These are phyloP conservation scores for Calonectria hongkongensis DNA, from an alignment of 2,329 filamentous ascomycete genomes.

Conservation along the genomic window DNA sequence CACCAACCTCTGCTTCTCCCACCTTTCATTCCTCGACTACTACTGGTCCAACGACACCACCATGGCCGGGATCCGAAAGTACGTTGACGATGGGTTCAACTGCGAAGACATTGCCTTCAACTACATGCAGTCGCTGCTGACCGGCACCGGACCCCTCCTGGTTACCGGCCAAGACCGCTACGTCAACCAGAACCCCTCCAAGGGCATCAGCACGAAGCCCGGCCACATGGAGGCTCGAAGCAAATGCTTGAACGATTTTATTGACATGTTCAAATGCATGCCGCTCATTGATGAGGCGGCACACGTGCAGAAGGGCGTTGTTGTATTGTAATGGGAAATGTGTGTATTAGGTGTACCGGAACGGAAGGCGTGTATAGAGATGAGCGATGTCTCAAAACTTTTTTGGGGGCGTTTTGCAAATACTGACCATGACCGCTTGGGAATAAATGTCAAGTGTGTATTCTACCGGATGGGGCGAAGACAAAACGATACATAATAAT, in stretches of 20 bases:
- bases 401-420: background rate
- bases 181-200: conserved; percentile 52
- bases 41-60: conserved; percentile 57
- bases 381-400: background rate
- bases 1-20: conserved; percentile 60
- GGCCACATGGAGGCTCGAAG: conserved; percentile 55
- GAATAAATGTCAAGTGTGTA: background rate
- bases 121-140: conserved; percentile 57
- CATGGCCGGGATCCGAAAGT: conserved; percentile 55
- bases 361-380: background rate
- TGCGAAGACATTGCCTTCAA: conserved; percentile 64
- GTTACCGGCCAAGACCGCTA: conserved; percentile 55
- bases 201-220: conserved; percentile 55
- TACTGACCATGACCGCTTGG: background rate
- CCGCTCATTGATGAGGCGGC: conserved; percentile 55
- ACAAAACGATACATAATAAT: conserved; percentile 9
- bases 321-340: conserved; percentile 42
- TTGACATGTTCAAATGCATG: conserved; percentile 56
- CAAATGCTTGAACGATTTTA: conserved; percentile 58
- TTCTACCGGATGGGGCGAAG: conserved; percentile 1
- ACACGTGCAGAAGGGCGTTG: conserved; percentile 52
- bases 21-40: conserved; percentile 60
- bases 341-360: background rate
- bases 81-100: conserved; percentile 60
- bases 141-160: conserved; percentile 56